Percentiles rank a stretch among this genome's conserved stretches.
Evolutionary conservation across 1,284 basidiomycete genomes (phyloP).

Genomic region (Ganoderma meredithae): DNA sequence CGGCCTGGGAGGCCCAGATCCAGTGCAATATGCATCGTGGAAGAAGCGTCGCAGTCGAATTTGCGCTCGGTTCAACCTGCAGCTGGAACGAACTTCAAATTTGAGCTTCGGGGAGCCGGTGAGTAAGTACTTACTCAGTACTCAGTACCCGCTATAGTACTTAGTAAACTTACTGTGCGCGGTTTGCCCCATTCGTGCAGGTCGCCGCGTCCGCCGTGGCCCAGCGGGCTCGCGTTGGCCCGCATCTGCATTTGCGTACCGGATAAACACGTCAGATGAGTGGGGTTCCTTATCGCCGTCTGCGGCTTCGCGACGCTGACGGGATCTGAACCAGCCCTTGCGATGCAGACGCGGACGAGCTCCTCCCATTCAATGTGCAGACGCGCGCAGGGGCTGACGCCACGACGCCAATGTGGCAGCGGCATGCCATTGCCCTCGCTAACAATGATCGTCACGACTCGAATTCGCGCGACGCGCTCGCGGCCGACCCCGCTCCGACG

Average conservation of each 20-base stretch:
- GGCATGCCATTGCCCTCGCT: neutral
- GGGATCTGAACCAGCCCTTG: neutral
- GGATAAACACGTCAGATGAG: constrained; percentile 1
- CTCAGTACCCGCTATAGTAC: too few species aligned
- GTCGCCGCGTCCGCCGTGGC: neutral
- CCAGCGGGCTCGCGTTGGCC: neutral
- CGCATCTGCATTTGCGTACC: neutral
- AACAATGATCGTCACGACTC: neutral
- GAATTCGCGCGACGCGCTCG: neutral
- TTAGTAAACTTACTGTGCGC: too few species aligned
- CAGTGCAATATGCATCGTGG: neutral
- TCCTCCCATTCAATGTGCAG: neutral
- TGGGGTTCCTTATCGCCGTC: neutral
- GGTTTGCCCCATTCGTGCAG: neutral
- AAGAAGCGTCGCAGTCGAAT: neutral
- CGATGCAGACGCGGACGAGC: too few species aligned
- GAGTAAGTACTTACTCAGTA: neutral
- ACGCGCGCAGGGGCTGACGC: too few species aligned
- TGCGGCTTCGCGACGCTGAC: neutral
- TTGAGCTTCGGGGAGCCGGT: neutral
- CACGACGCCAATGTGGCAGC: neutral
- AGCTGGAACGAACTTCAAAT: neutral
- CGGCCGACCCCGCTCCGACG: neutral
- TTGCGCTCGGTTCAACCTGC: neutral
- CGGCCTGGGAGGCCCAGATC: neutral